Evolutionary conservation across 129 eudicot genomes (phyloP).

Genomic region (Pittosporum tobira): DNA sequence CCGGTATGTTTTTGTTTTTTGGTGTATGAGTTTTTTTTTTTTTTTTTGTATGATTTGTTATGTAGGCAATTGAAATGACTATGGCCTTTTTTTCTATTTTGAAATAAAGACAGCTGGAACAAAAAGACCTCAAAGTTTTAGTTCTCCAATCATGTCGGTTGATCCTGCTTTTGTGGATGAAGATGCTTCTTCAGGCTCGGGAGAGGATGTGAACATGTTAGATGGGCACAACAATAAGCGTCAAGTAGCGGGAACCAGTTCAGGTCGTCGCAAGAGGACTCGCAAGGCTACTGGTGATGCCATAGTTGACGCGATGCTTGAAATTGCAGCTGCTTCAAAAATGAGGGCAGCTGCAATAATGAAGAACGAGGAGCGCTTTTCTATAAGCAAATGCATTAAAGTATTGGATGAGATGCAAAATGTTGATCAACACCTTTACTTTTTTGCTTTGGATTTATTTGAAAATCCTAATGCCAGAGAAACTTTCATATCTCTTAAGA

Average conservation of each 20-base stretch:
- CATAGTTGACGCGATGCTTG: conserved; percentile 59
- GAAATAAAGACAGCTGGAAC: conserved; percentile 21
- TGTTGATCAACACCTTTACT: conserved; percentile 42
- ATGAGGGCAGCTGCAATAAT: conserved; percentile 42
- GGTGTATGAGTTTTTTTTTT: conserved; percentile 9
- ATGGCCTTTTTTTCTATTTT: conserved; percentile 16
- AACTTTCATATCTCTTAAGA: conserved; percentile 40
- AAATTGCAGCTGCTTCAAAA: conserved; percentile 62
- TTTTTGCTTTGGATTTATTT: conserved; percentile 47
- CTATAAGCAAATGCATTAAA: conserved; percentile 54
- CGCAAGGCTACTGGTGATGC: conserved; percentile 57
- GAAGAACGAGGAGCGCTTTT: conserved; percentile 44
- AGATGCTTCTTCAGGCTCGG: conserved; percentile 59
- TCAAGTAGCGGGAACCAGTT: conserved; percentile 23
- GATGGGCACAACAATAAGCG: conserved; percentile 42
- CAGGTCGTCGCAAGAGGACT: conserved; percentile 40
- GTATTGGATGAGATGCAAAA: conserved; percentile 53
- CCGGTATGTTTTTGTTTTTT: background rate
- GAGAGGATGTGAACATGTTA: conserved; percentile 40
- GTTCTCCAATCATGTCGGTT: conserved; percentile 37
- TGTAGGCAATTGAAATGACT: conserved; percentile 9
- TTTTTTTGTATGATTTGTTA: background rate
- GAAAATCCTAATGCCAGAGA: conserved; percentile 43
- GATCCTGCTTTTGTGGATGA: conserved; percentile 45
- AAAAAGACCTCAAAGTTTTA: conserved; percentile 14